Evolutionary conservation across 108 stramenopile species (phyloP).

Genomic region (Nitzschia putrida): DNA sequence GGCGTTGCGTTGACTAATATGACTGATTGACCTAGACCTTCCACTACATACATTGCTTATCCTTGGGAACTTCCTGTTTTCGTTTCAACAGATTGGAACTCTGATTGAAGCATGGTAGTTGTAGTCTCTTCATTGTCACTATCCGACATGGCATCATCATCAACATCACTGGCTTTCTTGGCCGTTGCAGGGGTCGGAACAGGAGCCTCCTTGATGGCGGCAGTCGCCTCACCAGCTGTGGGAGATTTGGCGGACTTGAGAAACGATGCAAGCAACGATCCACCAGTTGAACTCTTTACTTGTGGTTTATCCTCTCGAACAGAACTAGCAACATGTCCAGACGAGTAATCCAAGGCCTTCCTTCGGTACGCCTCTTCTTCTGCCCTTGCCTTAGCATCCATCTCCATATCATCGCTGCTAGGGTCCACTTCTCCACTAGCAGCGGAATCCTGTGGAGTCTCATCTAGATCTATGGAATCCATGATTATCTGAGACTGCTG

Average conservation of each 20-base stretch:
- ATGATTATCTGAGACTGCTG: not conserved
- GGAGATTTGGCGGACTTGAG: slow-evolving; percentile 50
- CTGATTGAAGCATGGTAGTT: slow-evolving; percentile 60
- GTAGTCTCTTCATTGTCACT: slow-evolving; percentile 74
- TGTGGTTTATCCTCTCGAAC: slow-evolving; percentile 66
- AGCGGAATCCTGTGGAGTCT: slow-evolving; percentile 15
- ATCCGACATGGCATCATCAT: slow-evolving; percentile 16
- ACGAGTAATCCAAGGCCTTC: slow-evolving; percentile 73
- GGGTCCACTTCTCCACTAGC: slow-evolving; percentile 23
- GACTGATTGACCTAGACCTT: too few species aligned
- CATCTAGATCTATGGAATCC: not conserved
- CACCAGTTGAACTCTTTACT: slow-evolving; percentile 6
- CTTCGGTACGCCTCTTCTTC: slow-evolving; percentile 67
- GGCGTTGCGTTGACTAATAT: too few species aligned
- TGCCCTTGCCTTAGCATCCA: slow-evolving; percentile 41
- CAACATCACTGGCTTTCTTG: not conserved
- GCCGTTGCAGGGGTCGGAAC: not conserved
- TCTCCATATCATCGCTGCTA: slow-evolving; percentile 14
- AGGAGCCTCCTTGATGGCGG: slow-evolving; percentile 2
- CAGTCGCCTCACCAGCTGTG: not conserved
- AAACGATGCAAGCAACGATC: slow-evolving; percentile 57
- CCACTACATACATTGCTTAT: too few species aligned
- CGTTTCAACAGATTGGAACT: slow-evolving; percentile 44
- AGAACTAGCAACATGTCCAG: slow-evolving; percentile 66
- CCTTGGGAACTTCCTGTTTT: not conserved